Percentiles rank a stretch among this genome's conserved stretches.
These are phyloP conservation scores for Suhomyces wounanorum DNA, from an alignment of 1,139 yeast genomes.

Conservation along the genomic window DNA sequence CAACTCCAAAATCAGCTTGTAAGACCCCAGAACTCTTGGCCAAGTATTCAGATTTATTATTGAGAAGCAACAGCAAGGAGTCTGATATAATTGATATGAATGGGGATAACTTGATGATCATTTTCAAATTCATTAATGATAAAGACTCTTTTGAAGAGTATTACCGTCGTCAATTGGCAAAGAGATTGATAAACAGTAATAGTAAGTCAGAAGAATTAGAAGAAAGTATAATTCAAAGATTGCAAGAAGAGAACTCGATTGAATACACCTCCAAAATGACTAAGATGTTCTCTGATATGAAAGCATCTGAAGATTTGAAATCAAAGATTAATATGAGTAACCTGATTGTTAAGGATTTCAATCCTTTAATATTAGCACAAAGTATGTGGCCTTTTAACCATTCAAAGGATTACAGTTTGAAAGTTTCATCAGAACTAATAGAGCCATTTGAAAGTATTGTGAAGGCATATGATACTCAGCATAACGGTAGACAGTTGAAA, in stretches of 20 bases:
- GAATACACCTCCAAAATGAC: conserved; percentile 94
- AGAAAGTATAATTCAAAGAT: conserved; percentile 78
- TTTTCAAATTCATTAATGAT: conserved; percentile 87
- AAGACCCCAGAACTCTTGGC: conserved; percentile 92
- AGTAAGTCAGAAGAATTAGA: conserved; percentile 85
- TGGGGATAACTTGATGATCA: conserved; percentile 79
- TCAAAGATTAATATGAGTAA: conserved; percentile 57
- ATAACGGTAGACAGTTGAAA: conserved; percentile 83
- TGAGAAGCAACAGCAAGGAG: conserved; percentile 74
- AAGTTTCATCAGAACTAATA: conserved; percentile 55
- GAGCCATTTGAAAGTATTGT: conserved; percentile 69
- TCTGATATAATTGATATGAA: conserved; percentile 73
- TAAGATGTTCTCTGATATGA: conserved; percentile 94
- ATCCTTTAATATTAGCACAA: conserved; percentile 79
- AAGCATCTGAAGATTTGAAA: conserved; percentile 76
- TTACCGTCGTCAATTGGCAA: conserved; percentile 86
- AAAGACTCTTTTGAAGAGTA: conserved; percentile 94
- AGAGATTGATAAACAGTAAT: conserved; percentile 82
- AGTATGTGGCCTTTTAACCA: conserved; percentile 84
- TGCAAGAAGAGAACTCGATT: conserved; percentile 87
- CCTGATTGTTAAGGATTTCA: conserved; percentile 57
- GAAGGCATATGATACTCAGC: conserved; percentile 70
- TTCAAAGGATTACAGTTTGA: conserved; percentile 43
- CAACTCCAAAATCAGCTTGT: conserved; percentile 49
- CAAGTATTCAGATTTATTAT: conserved; percentile 79